phyloP scores from a whole-genome alignment of 352 stramenopile species.

The Pythium phragmiticola region DNA sequence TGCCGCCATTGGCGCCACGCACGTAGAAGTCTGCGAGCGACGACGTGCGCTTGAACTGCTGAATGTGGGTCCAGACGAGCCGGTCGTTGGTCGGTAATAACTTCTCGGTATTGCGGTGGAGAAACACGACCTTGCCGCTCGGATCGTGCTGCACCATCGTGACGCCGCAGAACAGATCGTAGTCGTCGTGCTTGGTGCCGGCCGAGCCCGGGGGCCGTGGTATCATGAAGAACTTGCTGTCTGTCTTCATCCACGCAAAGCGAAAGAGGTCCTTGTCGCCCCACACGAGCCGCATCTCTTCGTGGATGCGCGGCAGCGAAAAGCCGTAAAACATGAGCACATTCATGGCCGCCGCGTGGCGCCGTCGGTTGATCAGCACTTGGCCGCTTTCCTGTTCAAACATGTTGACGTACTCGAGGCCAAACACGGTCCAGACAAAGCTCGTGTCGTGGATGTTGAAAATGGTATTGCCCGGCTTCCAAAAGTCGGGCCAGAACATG shows the following conservation, averaged over 20 bases:
- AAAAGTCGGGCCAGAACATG: slow-evolving; percentile 85
- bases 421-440: slow-evolving; percentile 77
- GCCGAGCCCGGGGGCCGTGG: slow-evolving; percentile 20
- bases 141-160: slow-evolving; percentile 46
- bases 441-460: slow-evolving; percentile 75
- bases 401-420: slow-evolving; percentile 50
- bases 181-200: slow-evolving; percentile 13
- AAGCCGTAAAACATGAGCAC: slow-evolving; percentile 67
- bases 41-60: slow-evolving; percentile 25
- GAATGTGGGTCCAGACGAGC: slow-evolving; percentile 25
- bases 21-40: slow-evolving; percentile 18
- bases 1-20: slow-evolving; percentile 11
- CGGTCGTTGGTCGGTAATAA: slow-evolving; percentile 3
- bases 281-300: slow-evolving; percentile 61
- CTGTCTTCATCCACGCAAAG: slow-evolving; percentile 44
- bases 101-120: slow-evolving; percentile 35
- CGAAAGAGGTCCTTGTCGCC: slow-evolving; percentile 76
- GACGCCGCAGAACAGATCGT: slow-evolving; percentile 31
- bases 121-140: slow-evolving; percentile 27
- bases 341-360: slow-evolving; percentile 50
- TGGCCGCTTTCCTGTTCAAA: slow-evolving; percentile 84
- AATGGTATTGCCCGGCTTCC: slow-evolving; percentile 61
- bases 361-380: slow-evolving; percentile 57
- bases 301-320: slow-evolving; percentile 38
- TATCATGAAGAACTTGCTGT: slow-evolving; percentile 35